Evolutionary conservation across 495 filamentous ascomycete genomes (phyloP).

Genomic region (Lophium mytilinum): DNA sequence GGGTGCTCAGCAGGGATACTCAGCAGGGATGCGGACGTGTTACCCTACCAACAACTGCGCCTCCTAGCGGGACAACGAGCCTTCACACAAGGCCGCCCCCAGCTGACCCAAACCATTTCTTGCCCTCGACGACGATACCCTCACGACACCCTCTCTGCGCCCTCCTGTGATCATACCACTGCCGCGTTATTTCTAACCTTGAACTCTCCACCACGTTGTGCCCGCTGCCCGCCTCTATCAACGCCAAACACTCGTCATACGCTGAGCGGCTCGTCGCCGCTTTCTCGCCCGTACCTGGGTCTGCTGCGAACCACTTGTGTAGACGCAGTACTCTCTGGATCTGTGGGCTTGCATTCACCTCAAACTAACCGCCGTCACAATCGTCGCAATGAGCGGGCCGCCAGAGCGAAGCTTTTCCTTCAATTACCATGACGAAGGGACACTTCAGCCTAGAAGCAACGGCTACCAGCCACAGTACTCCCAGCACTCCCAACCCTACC

Average conservation of each 20-base stretch:
- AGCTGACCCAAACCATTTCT: too few species aligned
- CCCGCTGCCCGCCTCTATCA: not conserved
- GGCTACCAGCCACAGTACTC: not conserved
- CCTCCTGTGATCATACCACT: too few species aligned
- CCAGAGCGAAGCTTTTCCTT: conserved; percentile 15
- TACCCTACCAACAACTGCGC: too few species aligned
- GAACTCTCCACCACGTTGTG: too few species aligned
- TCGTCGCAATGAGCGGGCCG: conserved; percentile 6
- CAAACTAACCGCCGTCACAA: not conserved
- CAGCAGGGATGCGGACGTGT: too few species aligned
- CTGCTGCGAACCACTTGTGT: not conserved
- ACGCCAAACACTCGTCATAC: not conserved
- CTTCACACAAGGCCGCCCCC: too few species aligned
- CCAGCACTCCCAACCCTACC: conserved; percentile 11
- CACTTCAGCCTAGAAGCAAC: not conserved
- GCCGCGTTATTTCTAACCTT: too few species aligned
- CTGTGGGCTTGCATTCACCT: not conserved
- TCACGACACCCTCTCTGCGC: too few species aligned
- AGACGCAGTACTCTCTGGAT: not conserved
- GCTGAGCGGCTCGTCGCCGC: not conserved
- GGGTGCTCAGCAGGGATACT: too few species aligned
- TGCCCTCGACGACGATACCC: too few species aligned
- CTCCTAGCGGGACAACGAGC: too few species aligned
- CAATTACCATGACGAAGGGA: conserved; percentile 10
- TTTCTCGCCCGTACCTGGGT: not conserved